A percentile compares a stretch with the other conserved stretches of the same genome.
phyloP scores from a whole-genome alignment of 495 filamentous ascomycete species.

The Talaromyces liani region DNA sequence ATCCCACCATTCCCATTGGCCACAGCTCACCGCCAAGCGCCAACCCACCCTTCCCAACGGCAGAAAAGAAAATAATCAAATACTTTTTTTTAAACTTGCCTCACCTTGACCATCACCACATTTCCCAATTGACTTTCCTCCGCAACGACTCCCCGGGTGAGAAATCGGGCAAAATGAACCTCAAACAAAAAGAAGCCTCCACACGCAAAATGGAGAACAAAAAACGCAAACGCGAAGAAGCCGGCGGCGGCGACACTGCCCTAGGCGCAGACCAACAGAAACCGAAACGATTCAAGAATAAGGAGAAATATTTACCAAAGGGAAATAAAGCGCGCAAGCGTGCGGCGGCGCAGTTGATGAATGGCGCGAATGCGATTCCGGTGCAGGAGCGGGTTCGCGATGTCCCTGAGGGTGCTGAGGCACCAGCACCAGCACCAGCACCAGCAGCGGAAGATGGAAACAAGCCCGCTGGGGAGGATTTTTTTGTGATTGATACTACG shows the following conservation, averaged over 20 bases:
- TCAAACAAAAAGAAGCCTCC: slow-evolving; percentile 4
- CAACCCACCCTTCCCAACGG: not conserved
- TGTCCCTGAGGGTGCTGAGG: not conserved
- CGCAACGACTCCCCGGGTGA: not conserved
- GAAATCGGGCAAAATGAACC: not conserved
- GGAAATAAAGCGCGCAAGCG: slow-evolving; percentile 6
- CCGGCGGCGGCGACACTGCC: slow-evolving; percentile 19
- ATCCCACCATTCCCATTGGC: not conserved
- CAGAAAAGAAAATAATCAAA: slow-evolving; percentile 1
- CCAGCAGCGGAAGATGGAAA: not conserved
- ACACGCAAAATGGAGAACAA: slow-evolving; percentile 33
- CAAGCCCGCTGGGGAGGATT: not conserved
- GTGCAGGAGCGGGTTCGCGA: not conserved
- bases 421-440: not conserved
- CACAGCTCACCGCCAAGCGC: not conserved
- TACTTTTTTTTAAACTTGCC: not conserved
- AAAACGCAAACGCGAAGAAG: slow-evolving; percentile 32
- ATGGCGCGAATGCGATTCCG: slow-evolving; percentile 10
- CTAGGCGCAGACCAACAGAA: slow-evolving; percentile 13
- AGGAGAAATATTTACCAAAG: slow-evolving; percentile 4
- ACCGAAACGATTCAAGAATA: slow-evolving; percentile 8
- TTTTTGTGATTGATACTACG: slow-evolving; percentile 6
- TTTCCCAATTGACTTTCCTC: not conserved
- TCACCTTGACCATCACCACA: not conserved
- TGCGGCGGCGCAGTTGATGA: not conserved